Evolutionary conservation across 345 rosid genomes (phyloP).

Genomic region (Conringia planisiliqua): DNA sequence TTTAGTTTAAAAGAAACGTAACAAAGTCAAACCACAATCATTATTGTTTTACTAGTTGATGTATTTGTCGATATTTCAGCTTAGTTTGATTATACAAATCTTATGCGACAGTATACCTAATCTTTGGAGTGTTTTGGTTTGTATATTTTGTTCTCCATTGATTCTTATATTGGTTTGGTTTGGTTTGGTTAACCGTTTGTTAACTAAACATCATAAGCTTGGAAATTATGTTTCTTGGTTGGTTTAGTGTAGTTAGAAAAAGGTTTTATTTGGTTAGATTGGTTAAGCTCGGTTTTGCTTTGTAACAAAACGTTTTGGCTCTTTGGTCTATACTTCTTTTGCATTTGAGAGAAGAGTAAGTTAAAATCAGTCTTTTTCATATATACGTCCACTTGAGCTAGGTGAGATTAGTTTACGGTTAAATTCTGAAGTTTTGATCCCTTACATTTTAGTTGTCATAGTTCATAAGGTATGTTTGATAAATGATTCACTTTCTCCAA

Average conservation of each 20-base stretch:
- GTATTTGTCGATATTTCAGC: background rate
- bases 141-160: background rate
- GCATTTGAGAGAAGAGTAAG: background rate
- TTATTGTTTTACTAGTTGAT: background rate
- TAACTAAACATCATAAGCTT: background rate
- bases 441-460: background rate
- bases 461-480: background rate
- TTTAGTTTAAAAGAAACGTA: background rate
- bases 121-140: background rate
- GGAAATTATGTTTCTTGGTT: background rate
- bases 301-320: background rate
- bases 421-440: background rate
- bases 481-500: background rate
- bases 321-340: background rate
- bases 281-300: background rate
- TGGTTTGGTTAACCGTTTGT: background rate
- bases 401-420: background rate
- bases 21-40: background rate
- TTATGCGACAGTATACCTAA: background rate
- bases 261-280: background rate
- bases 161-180: background rate
- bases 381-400: background rate
- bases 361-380: background rate
- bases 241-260: background rate
- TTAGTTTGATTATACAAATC: background rate